A percentile compares a stretch with the other conserved stretches of the same genome.
These are phyloP conservation scores for Talaromyces thailandensis DNA, from an alignment of 495 filamentous ascomycete genomes.

Conservation along the genomic window DNA sequence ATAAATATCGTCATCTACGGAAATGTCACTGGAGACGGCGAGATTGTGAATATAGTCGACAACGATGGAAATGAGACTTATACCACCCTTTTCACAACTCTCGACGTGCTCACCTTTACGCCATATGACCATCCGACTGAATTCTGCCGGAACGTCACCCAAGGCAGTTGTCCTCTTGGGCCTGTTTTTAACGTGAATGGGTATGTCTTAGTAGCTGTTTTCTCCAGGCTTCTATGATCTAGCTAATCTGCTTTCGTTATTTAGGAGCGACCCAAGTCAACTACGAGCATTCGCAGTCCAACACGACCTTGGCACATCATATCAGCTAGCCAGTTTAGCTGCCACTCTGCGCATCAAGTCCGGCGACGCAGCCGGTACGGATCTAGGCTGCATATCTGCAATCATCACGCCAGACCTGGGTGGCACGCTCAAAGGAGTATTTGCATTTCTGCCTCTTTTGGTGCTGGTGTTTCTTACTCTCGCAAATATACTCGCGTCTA, in stretches of 20 bases:
- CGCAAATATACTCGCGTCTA: slow-evolving; percentile 72
- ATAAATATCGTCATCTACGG: slow-evolving; percentile 80
- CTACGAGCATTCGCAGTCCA: slow-evolving; percentile 65
- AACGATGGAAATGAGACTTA: slow-evolving; percentile 39
- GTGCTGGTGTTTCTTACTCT: slow-evolving; percentile 72
- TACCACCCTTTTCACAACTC: slow-evolving; percentile 59
- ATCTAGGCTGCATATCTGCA: slow-evolving; percentile 70
- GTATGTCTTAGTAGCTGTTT: slow-evolving; percentile 31
- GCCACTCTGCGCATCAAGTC: slow-evolving; percentile 62
- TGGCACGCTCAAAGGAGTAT: slow-evolving; percentile 45
- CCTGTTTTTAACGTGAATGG: slow-evolving; percentile 57
- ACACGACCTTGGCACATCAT: slow-evolving; percentile 70
- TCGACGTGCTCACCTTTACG: slow-evolving; percentile 66
- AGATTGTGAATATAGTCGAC: slow-evolving; percentile 55
- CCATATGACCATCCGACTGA: slow-evolving; percentile 42
- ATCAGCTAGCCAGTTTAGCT: slow-evolving; percentile 74
- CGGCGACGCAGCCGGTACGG: slow-evolving; percentile 52
- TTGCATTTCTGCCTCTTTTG: slow-evolving; percentile 72
- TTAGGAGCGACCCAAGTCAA: slow-evolving; percentile 39
- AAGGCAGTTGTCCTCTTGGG: slow-evolving; percentile 63
- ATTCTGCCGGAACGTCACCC: slow-evolving; percentile 56
- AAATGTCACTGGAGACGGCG: slow-evolving; percentile 81
- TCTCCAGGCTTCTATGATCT: neutral
- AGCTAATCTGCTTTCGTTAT: neutral
- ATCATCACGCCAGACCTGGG: slow-evolving; percentile 76